A percentile compares a stretch with the other conserved stretches of the same genome.
Evolutionary conservation across 192 early-diverging fungal genomes (phyloP).

Genomic region (Phlyctochytrium arcticum): DNA sequence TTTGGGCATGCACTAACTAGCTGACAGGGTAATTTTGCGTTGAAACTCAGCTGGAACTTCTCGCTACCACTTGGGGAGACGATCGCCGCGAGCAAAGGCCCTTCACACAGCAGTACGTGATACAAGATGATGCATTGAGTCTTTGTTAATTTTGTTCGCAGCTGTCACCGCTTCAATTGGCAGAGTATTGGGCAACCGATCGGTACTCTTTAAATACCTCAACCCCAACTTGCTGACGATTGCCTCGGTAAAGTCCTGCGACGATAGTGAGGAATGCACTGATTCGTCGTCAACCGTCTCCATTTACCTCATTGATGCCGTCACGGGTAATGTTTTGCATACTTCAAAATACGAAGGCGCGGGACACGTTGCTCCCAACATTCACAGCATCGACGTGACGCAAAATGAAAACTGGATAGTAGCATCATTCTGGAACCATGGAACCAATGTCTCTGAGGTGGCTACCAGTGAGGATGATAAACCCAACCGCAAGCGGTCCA

Average conservation of each 20-base stretch:
- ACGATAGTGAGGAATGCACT: too few relatives aligned
- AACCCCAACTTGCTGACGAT: conserved; percentile 87
- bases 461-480: conserved; percentile 3
- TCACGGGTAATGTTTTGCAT: conserved; percentile 80
- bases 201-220: conserved; percentile 98
- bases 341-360: conserved; percentile 55
- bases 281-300: conserved; percentile 49
- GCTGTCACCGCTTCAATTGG: conserved; percentile 91
- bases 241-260: conserved; percentile 64
- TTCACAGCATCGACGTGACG: conserved; percentile 54
- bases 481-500: conserved; percentile 2
- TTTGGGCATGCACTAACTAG: too few relatives aligned
- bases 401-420: conserved; percentile 88
- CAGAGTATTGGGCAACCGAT: conserved; percentile 88
- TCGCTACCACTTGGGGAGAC: conserved; percentile 32
- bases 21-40: conserved; percentile 22
- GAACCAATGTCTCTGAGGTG: conserved; percentile 15
- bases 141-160: too few relatives aligned
- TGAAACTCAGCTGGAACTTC: conserved; percentile 30
- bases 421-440: conserved; percentile 86
- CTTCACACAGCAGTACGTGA: conserved; percentile 16
- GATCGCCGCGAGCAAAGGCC: conserved; percentile 31
- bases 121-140: too few relatives aligned
- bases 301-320: conserved; percentile 82
- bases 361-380: conserved; percentile 15